Conservation (phyloP, 2,329 filamentous ascomycete species). For the Dryadomyces quercivorus region DNA sequence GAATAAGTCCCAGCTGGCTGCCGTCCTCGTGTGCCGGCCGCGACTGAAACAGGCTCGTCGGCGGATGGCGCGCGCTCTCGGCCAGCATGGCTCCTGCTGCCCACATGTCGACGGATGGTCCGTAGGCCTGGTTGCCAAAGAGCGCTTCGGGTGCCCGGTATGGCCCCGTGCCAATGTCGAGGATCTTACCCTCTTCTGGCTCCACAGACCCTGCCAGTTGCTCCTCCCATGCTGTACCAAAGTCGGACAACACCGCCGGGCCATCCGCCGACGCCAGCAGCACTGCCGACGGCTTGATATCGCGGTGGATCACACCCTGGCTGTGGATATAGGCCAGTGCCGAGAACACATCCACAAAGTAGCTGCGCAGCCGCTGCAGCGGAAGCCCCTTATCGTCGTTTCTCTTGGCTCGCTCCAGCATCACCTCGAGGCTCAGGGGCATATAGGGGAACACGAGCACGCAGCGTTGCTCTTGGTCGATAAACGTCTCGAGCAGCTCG, state of each 20-base stretch:
- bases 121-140: constrained; percentile 71
- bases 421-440: constrained; percentile 55
- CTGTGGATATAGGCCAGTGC: constrained; percentile 62
- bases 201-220: constrained; percentile 48
- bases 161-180: constrained; percentile 85
- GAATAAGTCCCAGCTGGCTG: constrained; percentile 79
- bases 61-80: constrained; percentile 50
- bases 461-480: constrained; percentile 56
- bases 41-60: constrained; percentile 66
- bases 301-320: constrained; percentile 75
- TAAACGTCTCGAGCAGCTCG: constrained; percentile 59
- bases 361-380: constrained; percentile 22
- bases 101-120: constrained; percentile 73
- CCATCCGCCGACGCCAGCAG: constrained; percentile 55
- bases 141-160: constrained; percentile 84
- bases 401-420: constrained; percentile 35
- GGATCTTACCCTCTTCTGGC: constrained; percentile 56
- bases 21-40: constrained; percentile 63
- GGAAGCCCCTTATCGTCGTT: constrained; percentile 14
- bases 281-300: constrained; percentile 87
- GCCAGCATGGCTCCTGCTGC: constrained; percentile 72
- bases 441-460: constrained; percentile 80
- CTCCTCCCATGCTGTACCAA: constrained; percentile 81
- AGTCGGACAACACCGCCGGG: constrained; percentile 74
- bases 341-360: constrained; percentile 55